Evolutionary conservation across 2,329 filamentous ascomycete genomes (phyloP).

Genomic region (Penicillium oxalicum): DNA sequence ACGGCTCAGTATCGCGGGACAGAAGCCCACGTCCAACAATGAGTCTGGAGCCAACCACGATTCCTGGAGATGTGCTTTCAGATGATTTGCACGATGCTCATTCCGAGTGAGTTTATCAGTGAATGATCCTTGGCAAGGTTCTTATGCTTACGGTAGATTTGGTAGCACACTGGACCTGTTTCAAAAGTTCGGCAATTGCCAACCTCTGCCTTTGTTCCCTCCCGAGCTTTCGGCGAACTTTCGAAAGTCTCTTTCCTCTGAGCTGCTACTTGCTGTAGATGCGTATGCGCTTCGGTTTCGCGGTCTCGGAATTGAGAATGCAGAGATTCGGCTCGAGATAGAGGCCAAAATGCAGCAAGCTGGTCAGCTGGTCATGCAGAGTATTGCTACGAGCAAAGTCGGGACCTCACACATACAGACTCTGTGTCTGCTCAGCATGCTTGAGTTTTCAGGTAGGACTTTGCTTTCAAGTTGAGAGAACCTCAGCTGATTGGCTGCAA

Average conservation of each 20-base stretch:
- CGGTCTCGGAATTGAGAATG: slow-evolving; percentile 8
- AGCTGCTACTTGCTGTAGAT: slow-evolving; percentile 26
- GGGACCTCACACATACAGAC: slow-evolving; percentile 32
- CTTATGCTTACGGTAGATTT: neutral
- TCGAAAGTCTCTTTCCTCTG: slow-evolving; percentile 17
- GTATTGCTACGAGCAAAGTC: slow-evolving; percentile 23
- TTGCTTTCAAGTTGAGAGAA: too few relatives aligned
- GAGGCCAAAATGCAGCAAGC: slow-evolving; percentile 16
- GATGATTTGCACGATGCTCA: too few relatives aligned
- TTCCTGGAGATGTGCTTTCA: too few relatives aligned
- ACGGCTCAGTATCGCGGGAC: too few relatives aligned
- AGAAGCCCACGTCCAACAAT: too few relatives aligned
- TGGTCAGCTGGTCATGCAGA: slow-evolving; percentile 22
- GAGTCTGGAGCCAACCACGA: too few relatives aligned
- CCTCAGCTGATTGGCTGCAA: neutral
- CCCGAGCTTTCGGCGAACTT: slow-evolving; percentile 11
- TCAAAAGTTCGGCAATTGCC: slow-evolving; percentile 28
- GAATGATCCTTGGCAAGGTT: neutral
- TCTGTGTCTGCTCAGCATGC: slow-evolving; percentile 27
- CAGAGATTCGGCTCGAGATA: slow-evolving; percentile 8
- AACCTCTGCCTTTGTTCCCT: slow-evolving; percentile 29
- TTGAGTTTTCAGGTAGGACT: slow-evolving; percentile 27
- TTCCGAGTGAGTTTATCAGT: neutral
- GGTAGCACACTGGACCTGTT: slow-evolving; percentile 19
- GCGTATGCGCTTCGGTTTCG: slow-evolving; percentile 26